Evolutionary conservation across 345 rosid species (phyloP), one percentile per base, ranked within the genome.

Genomic region (Ceriops tagal): DNA sequence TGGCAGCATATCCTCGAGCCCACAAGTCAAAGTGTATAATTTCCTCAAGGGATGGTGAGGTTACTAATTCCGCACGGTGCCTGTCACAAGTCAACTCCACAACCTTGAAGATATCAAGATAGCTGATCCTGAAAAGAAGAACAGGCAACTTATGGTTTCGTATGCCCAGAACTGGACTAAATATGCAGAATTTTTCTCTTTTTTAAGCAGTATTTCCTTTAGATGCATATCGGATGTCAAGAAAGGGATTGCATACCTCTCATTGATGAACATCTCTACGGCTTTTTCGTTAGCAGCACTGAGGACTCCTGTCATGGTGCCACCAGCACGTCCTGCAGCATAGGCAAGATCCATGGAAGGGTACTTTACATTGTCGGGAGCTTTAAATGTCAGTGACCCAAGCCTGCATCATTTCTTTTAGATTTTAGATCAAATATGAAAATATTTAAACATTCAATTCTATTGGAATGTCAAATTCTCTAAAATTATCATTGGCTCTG

Each of bases 231-330:
- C n/a, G 13, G 69, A 52, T 66, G 35, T 20, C 2, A 60, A 67
- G 49, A 67, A 34, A 63, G 10, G 31, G 52, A 30, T 26, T 35
- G 63, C 87, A 8, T 90, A 95, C 99, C 85, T 82, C 75, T 90
- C 97, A 77, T 85, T 73, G 0, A 95, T 86, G 80, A 91, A 91
- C 89, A 88, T 75, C 80, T 88, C 92, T 4, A 88, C 97, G 0
- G 93, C 97, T 82, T 83, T 85, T 81, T 91, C 97, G 10, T 91
- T 88, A 65, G 97, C 97, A n/a, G 97, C 98, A 35, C 99, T 90
- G 64, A 95, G 96, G 70, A 95, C 99, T 82, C 99, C 99, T 1
- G 97, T 95, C 99, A 95, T 95, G 57, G 99, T 95, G 68, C 99
- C 99, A 78, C 98, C 99, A 22, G 99, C 93, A 72, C 93, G 81